These are phyloP conservation scores for Hepatocystis sp. DNA, from an alignment of 169 alveolate genomes.

Conservation along the genomic window DNA sequence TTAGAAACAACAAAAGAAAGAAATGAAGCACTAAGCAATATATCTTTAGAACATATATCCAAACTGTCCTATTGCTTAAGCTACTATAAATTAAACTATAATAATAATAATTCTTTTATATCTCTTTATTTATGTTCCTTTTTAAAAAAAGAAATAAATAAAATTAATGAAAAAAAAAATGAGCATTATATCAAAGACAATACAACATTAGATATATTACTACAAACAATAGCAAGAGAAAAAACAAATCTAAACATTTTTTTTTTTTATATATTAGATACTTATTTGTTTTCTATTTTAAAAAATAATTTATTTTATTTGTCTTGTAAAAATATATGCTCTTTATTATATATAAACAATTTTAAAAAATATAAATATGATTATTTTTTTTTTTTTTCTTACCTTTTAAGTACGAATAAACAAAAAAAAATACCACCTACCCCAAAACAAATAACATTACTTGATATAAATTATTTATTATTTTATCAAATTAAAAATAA, in stretches of 20 bases:
- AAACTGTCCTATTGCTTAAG: conserved; percentile 45
- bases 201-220: conserved; percentile 20
- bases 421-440: neutral
- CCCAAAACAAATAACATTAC: neutral
- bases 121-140: conserved; percentile 25
- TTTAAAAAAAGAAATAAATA: conserved; percentile 49
- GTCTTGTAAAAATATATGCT: conserved; percentile 41
- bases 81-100: conserved; percentile 12
- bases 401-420: too few relatives aligned
- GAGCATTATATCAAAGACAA: conserved; percentile 13
- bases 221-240: conserved; percentile 11
- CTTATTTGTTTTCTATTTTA: conserved; percentile 27
- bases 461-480: conserved; percentile 40
- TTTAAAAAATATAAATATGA: conserved; percentile 47
- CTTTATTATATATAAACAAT: conserved; percentile 35
- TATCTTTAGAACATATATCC: conserved; percentile 17
- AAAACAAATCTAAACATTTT: conserved; percentile 17
- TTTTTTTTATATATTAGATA: conserved; percentile 42
- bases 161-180: conserved; percentile 7
- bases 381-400: conserved; percentile 21
- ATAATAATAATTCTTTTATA: conserved; percentile 24
- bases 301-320: conserved; percentile 13
- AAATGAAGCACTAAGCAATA: neutral
- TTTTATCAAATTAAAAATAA: conserved; percentile 57
- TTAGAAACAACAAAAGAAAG: neutral